Evolutionary conservation across 305 asterid species (phyloP), one percentile per base, ranked within the genome.

Genomic region (Plantago coronopus): DNA sequence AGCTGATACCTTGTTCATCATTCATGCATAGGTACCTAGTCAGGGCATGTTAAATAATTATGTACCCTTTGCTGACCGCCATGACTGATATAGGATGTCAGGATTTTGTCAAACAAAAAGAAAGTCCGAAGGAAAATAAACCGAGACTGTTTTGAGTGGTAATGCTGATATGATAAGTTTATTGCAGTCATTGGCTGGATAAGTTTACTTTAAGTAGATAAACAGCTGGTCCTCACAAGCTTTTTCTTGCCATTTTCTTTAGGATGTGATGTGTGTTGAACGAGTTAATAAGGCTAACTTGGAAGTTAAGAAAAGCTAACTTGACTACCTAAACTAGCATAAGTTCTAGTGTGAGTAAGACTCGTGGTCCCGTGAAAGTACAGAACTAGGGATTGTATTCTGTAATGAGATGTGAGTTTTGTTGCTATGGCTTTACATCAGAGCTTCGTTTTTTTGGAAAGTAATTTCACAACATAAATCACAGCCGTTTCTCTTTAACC

Each of bases 381-480:
- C 40, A 34, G 12, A 62, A 49, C 49, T 38, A 37, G n/a, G 3
- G 29, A 37, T 23, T 37, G 17, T 12, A 13, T 5, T 64, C 4
- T 64, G 50, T 34, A 64, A 13, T 54, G 37, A 43, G 61, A 40
- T 34, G 40, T 4, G 40, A 9, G 12, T 2, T 7, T 34, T 34
- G 44, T 37, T 6, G 38, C 37, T 45, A 20, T 31, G 53, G 7
- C 57, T 56, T 37, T 64, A 27, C 44, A 20, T 48, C 45, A 44
- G 68, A 65, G 42, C 34, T 51, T 50, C 60, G 40, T 58, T 11
- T 66, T 11, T 37, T 25, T 20, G 60, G 20, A 22, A 42, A 58
- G 19, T 44, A 21, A 17, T 42, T 18, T 17, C 17, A 4, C 22
- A 5, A 3, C 15, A n/a, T 25, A 19, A 40, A 21, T 27, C 18